These are phyloP conservation scores for Penicillium turbatum DNA, from an alignment of 495 filamentous ascomycete species.

Conservation along the genomic window DNA sequence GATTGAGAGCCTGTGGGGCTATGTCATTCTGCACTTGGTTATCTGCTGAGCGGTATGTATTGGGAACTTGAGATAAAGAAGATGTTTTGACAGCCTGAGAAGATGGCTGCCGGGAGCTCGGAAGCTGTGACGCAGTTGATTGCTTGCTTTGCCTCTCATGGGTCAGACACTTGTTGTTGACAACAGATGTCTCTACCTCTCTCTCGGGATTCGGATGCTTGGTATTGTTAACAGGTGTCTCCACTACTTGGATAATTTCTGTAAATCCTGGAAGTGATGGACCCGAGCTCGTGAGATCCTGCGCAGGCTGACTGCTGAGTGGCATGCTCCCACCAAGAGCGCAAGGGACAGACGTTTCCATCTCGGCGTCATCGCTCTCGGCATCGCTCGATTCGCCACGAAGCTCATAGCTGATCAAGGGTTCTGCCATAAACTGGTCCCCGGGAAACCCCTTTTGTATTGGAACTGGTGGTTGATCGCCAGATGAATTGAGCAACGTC, in stretches of 20 bases:
- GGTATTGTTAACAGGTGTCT: constrained; percentile 27
- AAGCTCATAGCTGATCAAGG: neutral
- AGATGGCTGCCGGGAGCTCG: constrained; percentile 14
- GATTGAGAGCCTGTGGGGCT: constrained; percentile 16
- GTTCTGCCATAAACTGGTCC: neutral
- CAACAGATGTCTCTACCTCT: constrained; percentile 28
- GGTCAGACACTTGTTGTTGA: constrained; percentile 9
- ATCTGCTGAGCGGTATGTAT: constrained; percentile 27
- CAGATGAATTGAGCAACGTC: neutral
- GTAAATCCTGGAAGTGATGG: constrained; percentile 20
- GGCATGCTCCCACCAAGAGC: constrained; percentile 37
- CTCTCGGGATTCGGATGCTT: constrained; percentile 6
- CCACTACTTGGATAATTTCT: constrained; percentile 35
- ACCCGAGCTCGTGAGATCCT: constrained; percentile 23
- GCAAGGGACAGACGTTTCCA: constrained; percentile 51
- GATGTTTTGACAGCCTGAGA: constrained; percentile 34
- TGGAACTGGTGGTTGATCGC: neutral
- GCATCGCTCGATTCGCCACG: constrained; percentile 13
- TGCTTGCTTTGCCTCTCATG: constrained; percentile 3
- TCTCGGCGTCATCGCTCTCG: constrained; percentile 35
- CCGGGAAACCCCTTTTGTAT: neutral
- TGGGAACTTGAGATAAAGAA: constrained; percentile 36
- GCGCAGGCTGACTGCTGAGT: constrained; percentile 26
- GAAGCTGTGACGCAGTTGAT: neutral
- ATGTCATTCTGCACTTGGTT: constrained; percentile 19